Evolutionary conservation across 1,284 basidiomycete species (phyloP), one percentile per base, ranked within the genome.

Genomic region (Trichosporon sp.): DNA sequence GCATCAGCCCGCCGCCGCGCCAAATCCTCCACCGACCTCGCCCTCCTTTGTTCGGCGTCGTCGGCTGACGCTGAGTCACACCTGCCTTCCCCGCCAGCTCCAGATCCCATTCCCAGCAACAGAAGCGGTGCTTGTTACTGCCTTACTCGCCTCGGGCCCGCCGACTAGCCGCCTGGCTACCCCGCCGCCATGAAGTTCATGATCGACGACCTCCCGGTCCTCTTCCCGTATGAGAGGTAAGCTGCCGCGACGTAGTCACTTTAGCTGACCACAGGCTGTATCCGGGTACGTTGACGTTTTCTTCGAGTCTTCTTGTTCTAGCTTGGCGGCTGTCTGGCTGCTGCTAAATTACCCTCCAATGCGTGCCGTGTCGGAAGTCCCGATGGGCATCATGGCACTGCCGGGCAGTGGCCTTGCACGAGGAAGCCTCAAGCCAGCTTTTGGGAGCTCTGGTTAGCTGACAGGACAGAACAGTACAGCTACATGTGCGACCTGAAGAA

Each of bases 401-500:
- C n/a, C n/a, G n/a, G n/a, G n/a, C n/a, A n/a, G n/a, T n/a, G n/a
- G n/a, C n/a, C n/a, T n/a, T n/a, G n/a, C n/a, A n/a, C n/a, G n/a
- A n/a, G n/a, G n/a, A n/a, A n/a, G n/a, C n/a, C n/a, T n/a, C n/a
- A n/a, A n/a, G n/a, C n/a, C n/a, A n/a, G n/a, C n/a, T n/a, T n/a
- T n/a, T n/a, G n/a, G n/a, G n/a, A n/a, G 32, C 32, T 32, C 4
- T 4, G 32, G 5, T 9, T 7, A 65, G 13, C 68, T 69, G 35
- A 69, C 47, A 38, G 11, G 42, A 21, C 80, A 91, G 96, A 98
- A 80, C 96, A 98, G 88, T 98, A 95, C 89, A 90, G 93, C 51
- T 99, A 99, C 81, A 98, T 99, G 95, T 95, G 93, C 83, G 96
- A 99, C 84, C 87, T 99, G 75, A 99, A 99, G 83, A 87, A 93